phyloP scores from a whole-genome alignment of 108 stramenopile species.

The Conticribra weissflogii region DNA sequence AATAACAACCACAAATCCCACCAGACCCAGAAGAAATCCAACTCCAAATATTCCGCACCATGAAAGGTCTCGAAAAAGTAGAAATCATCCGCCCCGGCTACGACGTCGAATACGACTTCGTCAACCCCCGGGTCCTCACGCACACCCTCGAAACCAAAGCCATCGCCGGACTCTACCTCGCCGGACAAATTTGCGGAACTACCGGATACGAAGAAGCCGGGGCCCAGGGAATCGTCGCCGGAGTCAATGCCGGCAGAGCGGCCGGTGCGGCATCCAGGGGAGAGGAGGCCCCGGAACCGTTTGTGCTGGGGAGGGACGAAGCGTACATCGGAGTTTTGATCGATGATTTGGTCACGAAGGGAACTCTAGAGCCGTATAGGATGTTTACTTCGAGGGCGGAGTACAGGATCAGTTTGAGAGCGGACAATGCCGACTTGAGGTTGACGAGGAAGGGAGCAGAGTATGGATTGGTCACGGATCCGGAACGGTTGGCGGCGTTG shows the following conservation, averaged over 20 bases:
- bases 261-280: slow-evolving; percentile 63
- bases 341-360: slow-evolving; percentile 96
- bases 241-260: slow-evolving; percentile 87
- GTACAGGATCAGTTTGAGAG: slow-evolving; percentile 89
- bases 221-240: slow-evolving; percentile 95
- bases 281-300: slow-evolving; percentile 62
- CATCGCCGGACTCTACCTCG: slow-evolving; percentile 91
- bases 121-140: slow-evolving; percentile 90
- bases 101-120: slow-evolving; percentile 93
- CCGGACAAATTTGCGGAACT: slow-evolving; percentile 98
- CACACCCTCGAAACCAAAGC: slow-evolving; percentile 94
- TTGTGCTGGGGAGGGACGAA: slow-evolving; percentile 93
- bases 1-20: not conserved
- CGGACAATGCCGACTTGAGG: slow-evolving; percentile 97
- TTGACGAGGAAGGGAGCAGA: slow-evolving; percentile 91
- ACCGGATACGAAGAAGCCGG: slow-evolving; percentile 99
- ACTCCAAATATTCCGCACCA: slow-evolving; percentile 79
- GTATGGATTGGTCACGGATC: slow-evolving; percentile 86
- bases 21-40: slow-evolving; percentile 93
- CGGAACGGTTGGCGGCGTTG: slow-evolving; percentile 81
- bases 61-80: slow-evolving; percentile 91
- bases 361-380: slow-evolving; percentile 95
- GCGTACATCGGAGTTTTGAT: slow-evolving; percentile 97
- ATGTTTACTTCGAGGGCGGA: slow-evolving; percentile 99
- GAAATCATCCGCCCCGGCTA: slow-evolving; percentile 90